Evolutionary conservation across 768 basidiomycete genomes (phyloP), one percentile per base, ranked within the genome.

Genomic region (Lyophyllum decastes): DNA sequence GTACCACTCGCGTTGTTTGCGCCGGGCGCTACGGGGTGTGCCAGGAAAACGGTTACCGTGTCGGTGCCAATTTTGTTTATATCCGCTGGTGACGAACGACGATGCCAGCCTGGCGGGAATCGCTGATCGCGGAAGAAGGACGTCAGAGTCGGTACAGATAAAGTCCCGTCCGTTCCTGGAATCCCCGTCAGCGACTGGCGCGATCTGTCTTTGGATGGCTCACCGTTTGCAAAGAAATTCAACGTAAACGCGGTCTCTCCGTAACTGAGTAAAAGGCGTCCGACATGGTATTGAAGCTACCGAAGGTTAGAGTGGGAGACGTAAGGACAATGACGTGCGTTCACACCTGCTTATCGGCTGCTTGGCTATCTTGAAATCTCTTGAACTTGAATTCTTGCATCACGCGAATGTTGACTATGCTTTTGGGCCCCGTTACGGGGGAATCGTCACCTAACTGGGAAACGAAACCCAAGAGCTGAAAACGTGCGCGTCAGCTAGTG

Each of bases 201-300:
- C n/a, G n/a, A n/a, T n/a, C n/a, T n/a, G n/a, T n/a, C n/a, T n/a
- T n/a, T n/a, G n/a, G n/a, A n/a, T n/a, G 30, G 30, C 52, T 51
- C 30, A 58, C 61, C 61, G 48, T 61, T 61, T 0, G 61, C 61
- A 55, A 61, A 61, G 34, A 61, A 61, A 21, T 61, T 61, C 41
- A 61, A 33, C 11, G 54, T 49, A 44, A 61, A 61, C n/a, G 54
- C 56, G 40, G 54, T 47, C 43, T 61, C 61, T 7, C 61, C 61
- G 24, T 61, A 61, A 21, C 61, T 61, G 19, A 61, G 52, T 21
- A 38, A 43, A 19, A 61, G 54, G 2, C 61, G 54, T 14, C 61
- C 61, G 9, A 58, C 24, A 40, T 61, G 61, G 26, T 55, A 61
- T 55, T 58, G 53, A 27, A 61, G 61, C 61, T 61, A 16, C 12